Conservation (phyloP, 805 yeast species). For the Kurtzmaniella cleridarum region DNA sequence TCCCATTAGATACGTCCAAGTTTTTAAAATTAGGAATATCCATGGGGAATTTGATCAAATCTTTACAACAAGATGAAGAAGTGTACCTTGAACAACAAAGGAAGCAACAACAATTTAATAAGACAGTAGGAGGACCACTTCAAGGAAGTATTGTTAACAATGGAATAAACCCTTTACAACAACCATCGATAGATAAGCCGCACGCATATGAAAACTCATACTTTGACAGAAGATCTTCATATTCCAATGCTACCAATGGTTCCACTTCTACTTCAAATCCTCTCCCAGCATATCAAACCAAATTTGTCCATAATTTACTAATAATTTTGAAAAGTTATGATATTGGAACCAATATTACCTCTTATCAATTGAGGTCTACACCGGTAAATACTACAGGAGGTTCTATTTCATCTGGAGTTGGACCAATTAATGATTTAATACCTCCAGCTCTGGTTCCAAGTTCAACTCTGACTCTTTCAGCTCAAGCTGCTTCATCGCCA, state of each 20-base stretch:
- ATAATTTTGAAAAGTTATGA: conserved; percentile 35
- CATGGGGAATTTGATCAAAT: conserved; percentile 34
- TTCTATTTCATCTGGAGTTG: not conserved
- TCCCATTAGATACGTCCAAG: conserved; percentile 32
- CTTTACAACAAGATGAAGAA: conserved; percentile 31
- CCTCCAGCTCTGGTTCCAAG: conserved; percentile 1
- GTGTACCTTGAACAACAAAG: conserved; percentile 19
- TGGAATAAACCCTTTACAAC: not conserved
- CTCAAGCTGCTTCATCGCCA: conserved; percentile 23
- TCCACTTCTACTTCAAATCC: conserved; percentile 4
- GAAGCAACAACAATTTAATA: conserved; percentile 13
- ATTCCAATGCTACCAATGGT: conserved; percentile 5
- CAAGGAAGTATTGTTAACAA: conserved; percentile 1
- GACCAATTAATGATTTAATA: not conserved
- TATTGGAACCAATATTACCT: conserved; percentile 18
- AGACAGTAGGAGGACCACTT: conserved; percentile 3
- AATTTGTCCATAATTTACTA: conserved; percentile 28
- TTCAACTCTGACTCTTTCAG: conserved; percentile 1
- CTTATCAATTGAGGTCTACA: not conserved
- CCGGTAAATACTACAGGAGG: conserved; percentile 3
- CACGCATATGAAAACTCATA: not conserved
- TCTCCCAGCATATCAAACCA: conserved; percentile 26
- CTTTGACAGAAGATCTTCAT: conserved; percentile 2
- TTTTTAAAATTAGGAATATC: conserved; percentile 37
- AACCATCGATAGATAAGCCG: not conserved